Conservation (phyloP, 768 basidiomycete species). For the Agrocybe praecox region DNA sequence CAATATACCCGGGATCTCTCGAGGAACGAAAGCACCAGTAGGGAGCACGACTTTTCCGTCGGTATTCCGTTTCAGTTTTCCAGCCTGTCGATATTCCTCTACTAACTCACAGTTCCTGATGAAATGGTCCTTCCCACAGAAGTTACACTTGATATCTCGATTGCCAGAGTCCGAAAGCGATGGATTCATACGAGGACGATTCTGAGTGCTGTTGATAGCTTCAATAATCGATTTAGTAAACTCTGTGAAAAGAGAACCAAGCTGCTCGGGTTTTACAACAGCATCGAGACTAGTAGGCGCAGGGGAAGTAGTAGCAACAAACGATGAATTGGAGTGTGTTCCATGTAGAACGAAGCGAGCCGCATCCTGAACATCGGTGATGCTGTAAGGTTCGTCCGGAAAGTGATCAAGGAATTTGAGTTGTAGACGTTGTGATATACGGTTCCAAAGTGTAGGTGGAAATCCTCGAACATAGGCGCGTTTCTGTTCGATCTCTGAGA, state of each 20-base stretch:
- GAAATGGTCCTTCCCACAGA: slow-evolving; percentile 23
- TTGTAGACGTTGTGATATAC: slow-evolving; percentile 15
- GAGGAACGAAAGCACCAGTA: slow-evolving; percentile 22
- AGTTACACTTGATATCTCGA: slow-evolving; percentile 9
- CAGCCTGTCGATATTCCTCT: slow-evolving; percentile 15
- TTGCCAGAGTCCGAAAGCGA: background rate
- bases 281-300: background rate
- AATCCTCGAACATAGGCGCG: slow-evolving; percentile 5
- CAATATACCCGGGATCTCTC: slow-evolving; percentile 3
- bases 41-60: slow-evolving; percentile 24
- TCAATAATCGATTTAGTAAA: slow-evolving; percentile 13
- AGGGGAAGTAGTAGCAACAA: background rate
- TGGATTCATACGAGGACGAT: background rate
- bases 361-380: slow-evolving; percentile 21
- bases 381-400: slow-evolving; percentile 24
- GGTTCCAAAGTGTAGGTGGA: slow-evolving; percentile 7
- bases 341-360: slow-evolving; percentile 19
- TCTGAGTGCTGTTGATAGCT: slow-evolving; percentile 1
- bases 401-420: slow-evolving; percentile 22
- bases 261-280: slow-evolving; percentile 3
- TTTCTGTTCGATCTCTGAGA: slow-evolving; percentile 20
- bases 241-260: slow-evolving; percentile 7
- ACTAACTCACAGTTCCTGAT: slow-evolving; percentile 23
- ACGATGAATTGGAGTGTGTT: background rate
- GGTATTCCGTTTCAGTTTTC: slow-evolving; percentile 20